phyloP scores from a whole-genome alignment of 371 early-diverging fungal species.

The Catenaria anguillulae region DNA sequence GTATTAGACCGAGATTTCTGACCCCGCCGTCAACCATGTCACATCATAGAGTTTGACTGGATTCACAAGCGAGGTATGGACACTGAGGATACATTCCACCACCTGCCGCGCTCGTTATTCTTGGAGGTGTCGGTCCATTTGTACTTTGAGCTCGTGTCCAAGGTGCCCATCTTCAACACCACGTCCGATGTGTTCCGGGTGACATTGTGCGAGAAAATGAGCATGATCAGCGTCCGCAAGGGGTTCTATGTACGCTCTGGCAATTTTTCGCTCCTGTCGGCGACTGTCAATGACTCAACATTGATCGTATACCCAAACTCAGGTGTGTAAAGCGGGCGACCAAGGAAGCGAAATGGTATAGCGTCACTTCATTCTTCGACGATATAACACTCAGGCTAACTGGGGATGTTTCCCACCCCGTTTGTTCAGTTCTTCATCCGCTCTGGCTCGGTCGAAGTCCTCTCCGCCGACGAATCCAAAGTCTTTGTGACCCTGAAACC shows the following conservation, averaged over 20 bases:
- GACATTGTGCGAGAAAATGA: neutral
- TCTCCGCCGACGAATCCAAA: too few relatives aligned
- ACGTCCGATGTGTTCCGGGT: neutral
- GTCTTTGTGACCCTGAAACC: neutral
- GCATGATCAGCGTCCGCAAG: neutral
- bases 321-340: neutral
- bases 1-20: too few relatives aligned
- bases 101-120: neutral
- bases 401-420: too few relatives aligned
- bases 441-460: neutral
- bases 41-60: slow-evolving; percentile 1
- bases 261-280: neutral
- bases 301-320: neutral
- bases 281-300: neutral
- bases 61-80: slow-evolving; percentile 1
- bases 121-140: neutral
- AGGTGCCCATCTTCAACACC: neutral
- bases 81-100: neutral
- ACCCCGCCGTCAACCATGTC: too few relatives aligned
- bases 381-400: too few relatives aligned
- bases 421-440: too few relatives aligned
- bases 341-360: neutral
- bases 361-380: too few relatives aligned
- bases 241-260: neutral
- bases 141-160: neutral